Percentiles rank a stretch among this genome's conserved stretches.
These are phyloP conservation scores for Solanum hybrid DNA, from an alignment of 305 asterid genomes.

Conservation along the genomic window DNA sequence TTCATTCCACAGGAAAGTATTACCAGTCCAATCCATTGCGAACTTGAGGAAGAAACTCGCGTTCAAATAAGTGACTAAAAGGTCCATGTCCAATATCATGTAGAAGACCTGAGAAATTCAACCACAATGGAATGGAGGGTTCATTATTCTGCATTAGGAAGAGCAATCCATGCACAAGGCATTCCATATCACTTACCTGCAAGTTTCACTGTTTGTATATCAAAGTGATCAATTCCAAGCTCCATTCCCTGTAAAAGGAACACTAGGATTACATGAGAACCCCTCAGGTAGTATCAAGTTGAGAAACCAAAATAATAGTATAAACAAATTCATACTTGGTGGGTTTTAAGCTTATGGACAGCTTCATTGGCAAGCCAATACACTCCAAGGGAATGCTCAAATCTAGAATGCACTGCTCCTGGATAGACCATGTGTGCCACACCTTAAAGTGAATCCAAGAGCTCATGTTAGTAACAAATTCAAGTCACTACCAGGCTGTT, in stretches of 20 bases:
- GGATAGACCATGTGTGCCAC: slow-evolving; percentile 81
- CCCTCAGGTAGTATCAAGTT: neutral
- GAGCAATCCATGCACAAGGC: slow-evolving; percentile 5
- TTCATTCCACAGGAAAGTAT: neutral
- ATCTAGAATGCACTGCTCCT: slow-evolving; percentile 96
- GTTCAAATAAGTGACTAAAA: slow-evolving; percentile 88
- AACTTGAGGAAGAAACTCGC: slow-evolving; percentile 77
- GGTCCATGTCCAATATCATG: slow-evolving; percentile 98
- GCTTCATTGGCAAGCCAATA: slow-evolving; percentile 90
- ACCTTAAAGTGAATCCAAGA: slow-evolving; percentile 33
- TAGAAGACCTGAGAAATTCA: slow-evolving; percentile 52
- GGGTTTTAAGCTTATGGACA: slow-evolving; percentile 53
- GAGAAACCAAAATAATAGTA: slow-evolving; percentile 3
- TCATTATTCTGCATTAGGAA: slow-evolving; percentile 2
- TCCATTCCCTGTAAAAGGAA: slow-evolving; percentile 56
- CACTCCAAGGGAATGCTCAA: slow-evolving; percentile 96
- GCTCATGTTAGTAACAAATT: neutral
- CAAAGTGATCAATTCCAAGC: slow-evolving; percentile 80
- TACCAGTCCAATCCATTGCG: slow-evolving; percentile 60
- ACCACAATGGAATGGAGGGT: slow-evolving; percentile 7
- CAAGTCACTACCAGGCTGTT: neutral
- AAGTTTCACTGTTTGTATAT: slow-evolving; percentile 73
- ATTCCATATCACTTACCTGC: slow-evolving; percentile 44
- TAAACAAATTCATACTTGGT: slow-evolving; percentile 41
- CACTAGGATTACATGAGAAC: neutral